Percentiles rank a stretch among this genome's conserved stretches.
Conservation (phyloP, 768 basidiomycete species). For the Sarcomyxa edulis region DNA sequence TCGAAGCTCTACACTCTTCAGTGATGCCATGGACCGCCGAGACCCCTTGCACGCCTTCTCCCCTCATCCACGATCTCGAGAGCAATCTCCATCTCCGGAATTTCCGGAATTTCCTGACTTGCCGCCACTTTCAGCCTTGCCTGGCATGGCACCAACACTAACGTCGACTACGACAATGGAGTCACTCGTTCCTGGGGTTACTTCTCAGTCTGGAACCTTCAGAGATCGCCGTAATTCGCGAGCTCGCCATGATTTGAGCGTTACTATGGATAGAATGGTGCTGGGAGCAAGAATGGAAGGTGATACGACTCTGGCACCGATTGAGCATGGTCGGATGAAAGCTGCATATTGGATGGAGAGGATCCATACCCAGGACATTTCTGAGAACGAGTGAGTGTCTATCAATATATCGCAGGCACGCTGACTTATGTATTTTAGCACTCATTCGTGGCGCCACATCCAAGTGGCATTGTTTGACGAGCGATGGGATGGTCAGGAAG, state of each 20-base stretch:
- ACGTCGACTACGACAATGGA: conserved; percentile 49
- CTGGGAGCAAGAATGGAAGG: conserved; percentile 45
- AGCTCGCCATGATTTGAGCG: conserved; percentile 49
- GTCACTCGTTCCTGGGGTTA: conserved; percentile 32
- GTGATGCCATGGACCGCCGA: conserved; percentile 13
- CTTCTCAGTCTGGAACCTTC: conserved; percentile 18
- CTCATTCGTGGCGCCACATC: conserved; percentile 40
- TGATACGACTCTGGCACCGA: conserved; percentile 32
- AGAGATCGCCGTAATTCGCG: conserved; percentile 38
- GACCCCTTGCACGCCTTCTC: conserved; percentile 33
- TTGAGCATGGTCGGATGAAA: conserved; percentile 63
- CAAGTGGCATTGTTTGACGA: conserved; percentile 58
- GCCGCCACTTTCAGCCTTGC: conserved; percentile 40
- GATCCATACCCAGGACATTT: conserved; percentile 43
- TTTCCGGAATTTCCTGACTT: conserved; percentile 35
- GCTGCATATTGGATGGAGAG: conserved; percentile 72
- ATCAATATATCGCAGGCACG: conserved; percentile 5
- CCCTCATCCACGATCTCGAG: conserved; percentile 26
- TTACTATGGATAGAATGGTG: conserved; percentile 66
- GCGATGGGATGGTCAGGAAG: conserved; percentile 50
- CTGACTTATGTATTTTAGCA: conserved; percentile 21
- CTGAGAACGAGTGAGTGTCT: conserved; percentile 43
- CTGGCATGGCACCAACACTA: conserved; percentile 50
- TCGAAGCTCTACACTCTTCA: not conserved
- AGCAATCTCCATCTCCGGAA: conserved; percentile 28